Evolutionary conservation across 1,284 basidiomycete genomes (phyloP).

Genomic region (Pseudozyma hubeiensis): DNA sequence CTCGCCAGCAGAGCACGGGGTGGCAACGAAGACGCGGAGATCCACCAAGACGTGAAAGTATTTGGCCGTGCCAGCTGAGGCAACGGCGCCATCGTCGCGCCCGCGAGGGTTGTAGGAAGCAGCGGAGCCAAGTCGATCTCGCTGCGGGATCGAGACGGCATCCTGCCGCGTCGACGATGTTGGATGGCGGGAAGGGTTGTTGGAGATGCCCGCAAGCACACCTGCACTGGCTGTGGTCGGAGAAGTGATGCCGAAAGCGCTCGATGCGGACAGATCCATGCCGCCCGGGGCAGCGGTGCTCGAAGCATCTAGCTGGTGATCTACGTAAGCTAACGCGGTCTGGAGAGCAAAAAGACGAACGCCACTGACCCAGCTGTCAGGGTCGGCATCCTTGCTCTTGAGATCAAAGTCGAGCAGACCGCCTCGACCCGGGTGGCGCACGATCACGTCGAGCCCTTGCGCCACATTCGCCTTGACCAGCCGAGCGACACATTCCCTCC

Average conservation of each 20-base stretch:
- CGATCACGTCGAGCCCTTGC: conserved; percentile 92
- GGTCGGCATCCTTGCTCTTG: conserved; percentile 51
- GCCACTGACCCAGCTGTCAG: conserved; percentile 64
- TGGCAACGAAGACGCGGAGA: conserved; percentile 88
- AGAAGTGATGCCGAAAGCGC: conserved; percentile 56
- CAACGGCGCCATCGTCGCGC: neutral
- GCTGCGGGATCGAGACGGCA: conserved; percentile 8
- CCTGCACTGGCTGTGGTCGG: conserved; percentile 52
- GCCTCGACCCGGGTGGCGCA: conserved; percentile 90
- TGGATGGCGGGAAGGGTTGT: conserved; percentile 16
- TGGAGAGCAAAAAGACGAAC: conserved; percentile 67
- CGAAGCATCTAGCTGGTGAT: conserved; percentile 44
- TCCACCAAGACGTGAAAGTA: conserved; percentile 83
- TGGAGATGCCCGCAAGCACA: conserved; percentile 47
- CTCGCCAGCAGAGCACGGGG: conserved; percentile 87
- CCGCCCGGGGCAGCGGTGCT: conserved; percentile 26
- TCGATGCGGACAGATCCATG: conserved; percentile 54
- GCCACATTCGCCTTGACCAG: conserved; percentile 91
- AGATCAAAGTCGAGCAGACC: conserved; percentile 77
- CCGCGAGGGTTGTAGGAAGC: conserved; percentile 9
- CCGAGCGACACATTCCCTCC: conserved; percentile 86
- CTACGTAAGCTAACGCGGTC: conserved; percentile 67
- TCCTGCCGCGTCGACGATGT: conserved; percentile 12
- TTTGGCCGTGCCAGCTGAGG: conserved; percentile 31
- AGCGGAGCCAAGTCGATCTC: conserved; percentile 1